Base-by-base conservation (phyloP, 352 stramenopile species). In the Pythium brachiatum region DNA sequence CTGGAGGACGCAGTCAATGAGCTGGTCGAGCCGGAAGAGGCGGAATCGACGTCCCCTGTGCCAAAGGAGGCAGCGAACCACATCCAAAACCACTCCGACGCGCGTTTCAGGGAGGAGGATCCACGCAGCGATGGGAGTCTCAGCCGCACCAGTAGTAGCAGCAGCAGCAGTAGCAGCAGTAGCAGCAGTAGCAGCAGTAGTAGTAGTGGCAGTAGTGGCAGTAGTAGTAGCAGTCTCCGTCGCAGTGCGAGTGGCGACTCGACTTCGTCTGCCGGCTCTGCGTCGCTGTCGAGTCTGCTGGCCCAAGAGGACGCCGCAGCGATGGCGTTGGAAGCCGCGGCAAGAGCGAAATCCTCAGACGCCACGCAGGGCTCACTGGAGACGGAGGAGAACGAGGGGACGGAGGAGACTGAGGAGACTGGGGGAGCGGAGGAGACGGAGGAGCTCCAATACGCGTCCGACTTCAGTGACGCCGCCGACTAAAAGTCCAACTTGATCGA, bases 401-500 rank as follows among this genome's bases (percentile, higher is more conserved):
- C n/a, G n/a, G n/a, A n/a, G n/a, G n/a, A n/a, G n/a, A n/a, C n/a
- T n/a, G n/a, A n/a, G n/a, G n/a, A n/a, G n/a, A n/a, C n/a, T n/a
- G n/a, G n/a, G n/a, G n/a, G 5, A 47, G n/a, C 39, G 6, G 39
- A 47, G 13, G 39, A 47, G 6, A 25, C 39, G 18, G 39, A 47
- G 39, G 36, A 39, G 7, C 21, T 51, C 32, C 36, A 32, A 7
- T 66, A 66, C 60, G 60, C 58, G 39, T 60, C 52, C 16, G 60
- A 66, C 43, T 66, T 66, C 43, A 66, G 41, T 13, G 60, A 66
- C n/a, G 52, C 23, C 25, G 50, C n/a, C n/a, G 29, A 53, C 20
- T 63, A 23, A 32, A 34, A 61, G 44, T 13, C 38, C 54, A 76
- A 32, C 66, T 53, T 26, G n/a, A n/a, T n/a, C n/a, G n/a, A n/a